phyloP scores from a whole-genome alignment of 2,329 filamentous ascomycete genomes.

The Botrytis deweyae region DNA sequence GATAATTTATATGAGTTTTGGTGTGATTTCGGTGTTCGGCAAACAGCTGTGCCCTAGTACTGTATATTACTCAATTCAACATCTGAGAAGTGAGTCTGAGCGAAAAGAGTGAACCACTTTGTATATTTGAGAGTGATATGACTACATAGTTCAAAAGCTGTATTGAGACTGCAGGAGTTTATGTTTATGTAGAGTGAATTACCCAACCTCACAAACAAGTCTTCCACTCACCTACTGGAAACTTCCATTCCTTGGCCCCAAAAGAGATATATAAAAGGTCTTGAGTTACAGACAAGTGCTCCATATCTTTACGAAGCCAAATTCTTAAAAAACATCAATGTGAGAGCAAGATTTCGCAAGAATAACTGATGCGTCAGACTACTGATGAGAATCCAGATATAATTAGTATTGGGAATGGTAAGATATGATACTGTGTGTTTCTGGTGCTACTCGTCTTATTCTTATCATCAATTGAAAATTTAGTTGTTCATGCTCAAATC shows the following conservation, averaged over 20 bases:
- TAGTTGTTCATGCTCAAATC: background rate
- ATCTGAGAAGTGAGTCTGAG: accelerated
- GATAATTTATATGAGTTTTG: no score
- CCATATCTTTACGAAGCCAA: no score
- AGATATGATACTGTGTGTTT: background rate
- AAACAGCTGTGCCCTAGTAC: no score
- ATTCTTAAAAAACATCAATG: no score
- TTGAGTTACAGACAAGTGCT: background rate
- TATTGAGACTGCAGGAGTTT: no score
- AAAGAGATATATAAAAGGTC: background rate
- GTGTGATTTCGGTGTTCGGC: no score
- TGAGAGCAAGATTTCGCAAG: background rate
- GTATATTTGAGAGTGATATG: background rate
- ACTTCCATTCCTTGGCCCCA: no score
- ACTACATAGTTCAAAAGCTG: background rate
- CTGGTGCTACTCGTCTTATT: background rate
- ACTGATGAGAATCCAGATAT: accelerated
- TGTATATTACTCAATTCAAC: background rate
- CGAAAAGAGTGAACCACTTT: background rate
- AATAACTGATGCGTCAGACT: accelerated
- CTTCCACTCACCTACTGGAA: no score
- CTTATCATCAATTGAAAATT: background rate
- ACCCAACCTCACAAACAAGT: no score
- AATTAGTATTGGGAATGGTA: background rate
- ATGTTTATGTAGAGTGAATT: no score